Evolutionary conservation across 306 rosid species (phyloP), one percentile per base, ranked within the genome.

Genomic region (Hippophae rhamnoides): DNA sequence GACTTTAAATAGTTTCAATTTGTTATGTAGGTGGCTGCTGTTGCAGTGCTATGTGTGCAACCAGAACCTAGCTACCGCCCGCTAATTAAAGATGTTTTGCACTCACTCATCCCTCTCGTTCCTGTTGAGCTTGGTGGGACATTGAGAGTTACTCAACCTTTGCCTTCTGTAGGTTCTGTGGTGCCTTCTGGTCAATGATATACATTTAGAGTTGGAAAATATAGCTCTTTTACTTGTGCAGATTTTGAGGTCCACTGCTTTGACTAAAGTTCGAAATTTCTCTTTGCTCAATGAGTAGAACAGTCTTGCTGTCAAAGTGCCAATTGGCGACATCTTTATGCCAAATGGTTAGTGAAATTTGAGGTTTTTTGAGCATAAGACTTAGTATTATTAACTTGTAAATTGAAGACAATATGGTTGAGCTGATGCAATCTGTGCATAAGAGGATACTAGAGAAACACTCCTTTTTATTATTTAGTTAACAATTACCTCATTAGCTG

Each of bases 41-140:
- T 92, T 2, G 98, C 98, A 6, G 96, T 92, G 82, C 55, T 92
- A 13, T 92, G 98, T 47, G 96, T 92, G 66, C 98, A 92, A 70
- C 93, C 98, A 5, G 98, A 92, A 54, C 95, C 95, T 0, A 81
- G 95, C 72, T 92, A 92, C 62, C 86, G 96, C 0, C 99, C 96
- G 0, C 65, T 92, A 54, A 92, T 92, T 54, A 83, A 86, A 5
- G 96, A 92, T 64, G 96, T 92, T 58, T 71, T 92, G 48, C 99
- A 92, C 63, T 88, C 99, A 2, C 99, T 92, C 13, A 48, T 84
- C 54, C 99, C 99, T 64, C 90, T 92, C 46, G 94, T 92, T 58
- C 96, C 94, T 0, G 63, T 75, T 12, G 86, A 85, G 56, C 96
- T 84, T 13, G 97, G 99, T 56, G 99, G 99, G 64, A 88, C 99